A percentile compares a stretch with the other conserved stretches of the same genome.
Conservation (phyloP, 371 early-diverging fungal species). For the Mucor racemosus region DNA sequence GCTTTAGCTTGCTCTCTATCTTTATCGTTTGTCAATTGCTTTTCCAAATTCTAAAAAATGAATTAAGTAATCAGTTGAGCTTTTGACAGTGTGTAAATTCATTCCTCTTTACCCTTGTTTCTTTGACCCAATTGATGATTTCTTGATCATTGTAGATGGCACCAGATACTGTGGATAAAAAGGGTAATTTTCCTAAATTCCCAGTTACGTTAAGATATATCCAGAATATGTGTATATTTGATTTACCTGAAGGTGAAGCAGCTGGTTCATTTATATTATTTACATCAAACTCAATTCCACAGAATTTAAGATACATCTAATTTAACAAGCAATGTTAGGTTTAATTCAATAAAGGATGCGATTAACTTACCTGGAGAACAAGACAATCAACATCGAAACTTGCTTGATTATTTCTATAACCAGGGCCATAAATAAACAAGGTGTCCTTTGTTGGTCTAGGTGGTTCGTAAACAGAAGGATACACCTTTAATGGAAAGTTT, state of each 20-base stretch:
- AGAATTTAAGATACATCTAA: conserved; percentile 53
- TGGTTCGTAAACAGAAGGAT: conserved; percentile 48
- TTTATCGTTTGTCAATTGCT: conserved; percentile 18
- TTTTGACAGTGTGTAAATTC: neutral
- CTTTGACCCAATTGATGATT: conserved; percentile 46
- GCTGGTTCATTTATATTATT: conserved; percentile 48
- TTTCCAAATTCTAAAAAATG: conserved; percentile 29
- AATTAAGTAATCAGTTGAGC: neutral
- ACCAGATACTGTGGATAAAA: conserved; percentile 46
- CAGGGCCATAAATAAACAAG: conserved; percentile 55
- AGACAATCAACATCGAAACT: conserved; percentile 57
- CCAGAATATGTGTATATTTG: neutral
- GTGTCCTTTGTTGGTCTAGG: conserved; percentile 38
- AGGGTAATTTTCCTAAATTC: conserved; percentile 45
- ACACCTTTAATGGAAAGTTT: conserved; percentile 48
- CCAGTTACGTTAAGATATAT: neutral
- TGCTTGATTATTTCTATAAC: conserved; percentile 35
- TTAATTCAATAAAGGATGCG: neutral
- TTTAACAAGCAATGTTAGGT: neutral
- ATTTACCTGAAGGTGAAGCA: conserved; percentile 48
- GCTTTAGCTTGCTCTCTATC: conserved; percentile 47
- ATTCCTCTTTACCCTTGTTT: conserved; percentile 27
- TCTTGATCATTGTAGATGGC: conserved; percentile 37
- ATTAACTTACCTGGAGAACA: conserved; percentile 41
- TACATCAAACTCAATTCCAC: conserved; percentile 42